phyloP scores from a whole-genome alignment of 768 basidiomycete genomes.

The Clavulina sp. region DNA sequence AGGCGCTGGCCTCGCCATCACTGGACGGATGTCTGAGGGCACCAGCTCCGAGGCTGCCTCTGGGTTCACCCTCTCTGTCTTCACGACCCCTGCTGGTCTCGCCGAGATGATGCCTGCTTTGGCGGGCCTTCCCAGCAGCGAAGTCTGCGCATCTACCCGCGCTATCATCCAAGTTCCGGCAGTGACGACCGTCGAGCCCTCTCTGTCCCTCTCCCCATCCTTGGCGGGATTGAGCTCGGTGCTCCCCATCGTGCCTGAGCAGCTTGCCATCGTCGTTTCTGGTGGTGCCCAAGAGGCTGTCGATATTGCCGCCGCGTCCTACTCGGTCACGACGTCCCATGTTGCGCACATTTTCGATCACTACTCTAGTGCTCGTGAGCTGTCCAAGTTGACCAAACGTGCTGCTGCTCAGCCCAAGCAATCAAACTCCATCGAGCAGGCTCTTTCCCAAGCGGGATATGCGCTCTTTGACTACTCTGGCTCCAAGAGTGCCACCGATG shows the following conservation, averaged over 20 bases:
- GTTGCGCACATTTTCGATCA: slow-evolving; percentile 88
- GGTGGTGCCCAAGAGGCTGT: slow-evolving; percentile 69
- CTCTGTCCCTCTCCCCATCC: slow-evolving; percentile 58
- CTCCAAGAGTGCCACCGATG: slow-evolving; percentile 39
- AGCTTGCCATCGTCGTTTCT: slow-evolving; percentile 59
- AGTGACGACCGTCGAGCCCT: slow-evolving; percentile 44
- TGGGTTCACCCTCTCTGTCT: slow-evolving; percentile 46
- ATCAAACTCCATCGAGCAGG: slow-evolving; percentile 26
- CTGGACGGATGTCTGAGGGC: slow-evolving; percentile 55
- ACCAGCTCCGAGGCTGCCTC: slow-evolving; percentile 48
- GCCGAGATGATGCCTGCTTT: slow-evolving; percentile 70
- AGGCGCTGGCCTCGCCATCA: slow-evolving; percentile 65
- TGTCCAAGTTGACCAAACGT: slow-evolving; percentile 34
- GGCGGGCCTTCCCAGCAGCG: slow-evolving; percentile 45
- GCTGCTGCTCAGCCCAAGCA: slow-evolving; percentile 11
- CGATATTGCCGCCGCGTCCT: slow-evolving; percentile 61
- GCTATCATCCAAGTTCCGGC: slow-evolving; percentile 74
- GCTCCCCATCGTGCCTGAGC: slow-evolving; percentile 40
- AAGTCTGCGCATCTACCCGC: slow-evolving; percentile 43
- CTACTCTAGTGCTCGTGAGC: slow-evolving; percentile 58
- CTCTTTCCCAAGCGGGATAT: slow-evolving; percentile 43
- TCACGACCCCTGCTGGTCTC: slow-evolving; percentile 70
- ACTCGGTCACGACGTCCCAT: slow-evolving; percentile 45
- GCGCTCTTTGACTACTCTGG: slow-evolving; percentile 64
- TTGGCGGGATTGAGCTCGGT: slow-evolving; percentile 45